A percentile compares a stretch with the other conserved stretches of the same genome.
These are phyloP conservation scores for Ramaria rubella DNA, from an alignment of 768 basidiomycete genomes.

Conservation along the genomic window DNA sequence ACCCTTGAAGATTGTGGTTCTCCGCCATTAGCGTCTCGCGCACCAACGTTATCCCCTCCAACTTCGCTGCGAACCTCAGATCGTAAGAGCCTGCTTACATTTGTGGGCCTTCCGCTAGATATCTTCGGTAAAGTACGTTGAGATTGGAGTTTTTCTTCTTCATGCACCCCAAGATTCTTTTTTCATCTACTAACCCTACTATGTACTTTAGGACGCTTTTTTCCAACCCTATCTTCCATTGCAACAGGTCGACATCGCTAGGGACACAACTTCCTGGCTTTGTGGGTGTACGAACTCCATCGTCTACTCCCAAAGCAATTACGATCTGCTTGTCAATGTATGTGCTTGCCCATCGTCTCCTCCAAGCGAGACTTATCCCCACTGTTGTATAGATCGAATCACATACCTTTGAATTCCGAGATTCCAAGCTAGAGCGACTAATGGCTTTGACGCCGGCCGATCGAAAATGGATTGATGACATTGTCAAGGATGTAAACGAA, in stretches of 20 bases:
- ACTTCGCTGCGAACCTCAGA: slow-evolving; percentile 85
- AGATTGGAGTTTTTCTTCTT: neutral
- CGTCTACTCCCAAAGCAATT: slow-evolving; percentile 86
- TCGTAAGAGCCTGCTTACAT: slow-evolving; percentile 83
- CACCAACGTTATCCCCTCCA: slow-evolving; percentile 59
- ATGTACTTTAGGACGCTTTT: slow-evolving; percentile 63
- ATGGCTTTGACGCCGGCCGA: slow-evolving; percentile 85
- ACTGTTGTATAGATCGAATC: slow-evolving; percentile 63
- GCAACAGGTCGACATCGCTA: slow-evolving; percentile 88
- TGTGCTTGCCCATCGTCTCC: slow-evolving; percentile 11
- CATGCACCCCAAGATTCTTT: too few relatives aligned
- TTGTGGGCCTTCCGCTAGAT: slow-evolving; percentile 89
- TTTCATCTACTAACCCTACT: too few relatives aligned
- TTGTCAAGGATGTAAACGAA: slow-evolving; percentile 79
- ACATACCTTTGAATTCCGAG: slow-evolving; percentile 78
- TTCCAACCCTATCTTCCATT: slow-evolving; percentile 97
- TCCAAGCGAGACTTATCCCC: neutral
- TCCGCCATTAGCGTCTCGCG: slow-evolving; percentile 61
- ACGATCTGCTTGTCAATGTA: slow-evolving; percentile 89
- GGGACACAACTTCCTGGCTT: slow-evolving; percentile 75
- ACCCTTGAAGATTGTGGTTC: slow-evolving; percentile 88
- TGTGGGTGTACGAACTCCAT: slow-evolving; percentile 96
- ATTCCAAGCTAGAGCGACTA: slow-evolving; percentile 71
- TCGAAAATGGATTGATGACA: slow-evolving; percentile 96
- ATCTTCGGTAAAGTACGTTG: slow-evolving; percentile 81